Conservation (phyloP, 2,329 filamentous ascomycete species). For the Emmonsia crescens region DNA sequence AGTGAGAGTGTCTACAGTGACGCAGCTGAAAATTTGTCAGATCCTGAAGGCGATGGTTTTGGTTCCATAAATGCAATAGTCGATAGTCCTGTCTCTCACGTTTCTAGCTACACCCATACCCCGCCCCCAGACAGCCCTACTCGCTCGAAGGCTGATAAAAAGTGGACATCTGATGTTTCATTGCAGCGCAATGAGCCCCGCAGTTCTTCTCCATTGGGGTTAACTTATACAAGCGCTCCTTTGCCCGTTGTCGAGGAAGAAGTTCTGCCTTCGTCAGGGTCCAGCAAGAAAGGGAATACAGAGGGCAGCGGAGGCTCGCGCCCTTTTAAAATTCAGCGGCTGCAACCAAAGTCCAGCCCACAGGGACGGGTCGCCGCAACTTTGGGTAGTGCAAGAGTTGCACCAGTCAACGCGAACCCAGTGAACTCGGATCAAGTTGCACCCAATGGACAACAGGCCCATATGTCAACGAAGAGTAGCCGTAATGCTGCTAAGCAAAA, state of each 20-base stretch:
- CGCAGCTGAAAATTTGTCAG: constrained; percentile 29
- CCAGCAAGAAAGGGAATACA: background rate
- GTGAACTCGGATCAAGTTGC: background rate
- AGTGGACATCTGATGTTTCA: background rate
- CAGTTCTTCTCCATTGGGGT: background rate
- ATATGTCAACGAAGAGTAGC: background rate
- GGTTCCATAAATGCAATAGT: constrained; percentile 42
- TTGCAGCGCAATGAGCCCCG: background rate
- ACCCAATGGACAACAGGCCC: background rate
- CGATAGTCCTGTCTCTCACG: constrained; percentile 5
- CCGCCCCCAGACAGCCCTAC: constrained; percentile 1
- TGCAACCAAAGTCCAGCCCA: background rate
- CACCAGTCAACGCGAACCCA: background rate
- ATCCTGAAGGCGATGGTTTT: constrained; percentile 34
- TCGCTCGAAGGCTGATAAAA: background rate
- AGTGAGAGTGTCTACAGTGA: constrained; percentile 40
- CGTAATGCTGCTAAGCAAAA: background rate
- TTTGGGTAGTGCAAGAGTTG: background rate
- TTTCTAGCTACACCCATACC: background rate
- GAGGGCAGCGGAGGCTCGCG: background rate
- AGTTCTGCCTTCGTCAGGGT: background rate
- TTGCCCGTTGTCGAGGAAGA: background rate
- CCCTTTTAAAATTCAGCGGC: background rate
- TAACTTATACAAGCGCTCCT: background rate
- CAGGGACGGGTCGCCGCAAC: background rate